A percentile compares a stretch with the other conserved stretches of the same genome.
phyloP scores from a whole-genome alignment of 2,329 filamentous ascomycete genomes.

The Passalora sequoiae region DNA sequence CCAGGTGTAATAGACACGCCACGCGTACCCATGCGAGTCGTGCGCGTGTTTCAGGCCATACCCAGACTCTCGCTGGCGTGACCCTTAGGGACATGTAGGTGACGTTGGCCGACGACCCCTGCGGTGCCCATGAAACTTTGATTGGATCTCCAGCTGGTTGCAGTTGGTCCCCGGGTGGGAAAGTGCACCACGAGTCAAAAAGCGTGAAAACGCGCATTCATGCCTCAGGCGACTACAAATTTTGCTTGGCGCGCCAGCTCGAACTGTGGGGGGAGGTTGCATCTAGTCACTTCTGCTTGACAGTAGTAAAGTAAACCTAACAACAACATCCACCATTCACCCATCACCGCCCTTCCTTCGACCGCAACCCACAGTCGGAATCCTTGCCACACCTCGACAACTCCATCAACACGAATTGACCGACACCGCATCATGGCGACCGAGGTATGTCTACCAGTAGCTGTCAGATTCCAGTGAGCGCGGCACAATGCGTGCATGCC shows the following conservation, averaged over 20 bases:
- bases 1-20: no score
- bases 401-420: constrained; percentile 1
- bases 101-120: not conserved
- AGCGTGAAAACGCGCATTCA: no score
- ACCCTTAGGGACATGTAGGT: not conserved
- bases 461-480: constrained; percentile 19
- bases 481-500: constrained; percentile 27
- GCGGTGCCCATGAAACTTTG: no score
- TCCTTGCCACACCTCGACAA: not conserved
- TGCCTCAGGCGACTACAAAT: not conserved
- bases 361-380: not conserved
- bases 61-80: not conserved
- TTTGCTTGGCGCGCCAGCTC: not conserved
- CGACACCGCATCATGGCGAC: constrained; percentile 48
- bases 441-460: constrained; percentile 51
- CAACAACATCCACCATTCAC: constrained; percentile 5
- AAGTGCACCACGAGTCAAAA: not conserved
- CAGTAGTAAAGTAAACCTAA: not conserved
- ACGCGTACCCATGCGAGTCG: not conserved
- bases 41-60: constrained; percentile 1
- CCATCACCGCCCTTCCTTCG: not conserved
- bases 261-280: not conserved
- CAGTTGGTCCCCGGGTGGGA: not conserved
- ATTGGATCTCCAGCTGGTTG: not conserved
- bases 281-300: not conserved